Conservation (phyloP, 2,329 filamentous ascomycete genomes). For the Penicillium sp. region DNA sequence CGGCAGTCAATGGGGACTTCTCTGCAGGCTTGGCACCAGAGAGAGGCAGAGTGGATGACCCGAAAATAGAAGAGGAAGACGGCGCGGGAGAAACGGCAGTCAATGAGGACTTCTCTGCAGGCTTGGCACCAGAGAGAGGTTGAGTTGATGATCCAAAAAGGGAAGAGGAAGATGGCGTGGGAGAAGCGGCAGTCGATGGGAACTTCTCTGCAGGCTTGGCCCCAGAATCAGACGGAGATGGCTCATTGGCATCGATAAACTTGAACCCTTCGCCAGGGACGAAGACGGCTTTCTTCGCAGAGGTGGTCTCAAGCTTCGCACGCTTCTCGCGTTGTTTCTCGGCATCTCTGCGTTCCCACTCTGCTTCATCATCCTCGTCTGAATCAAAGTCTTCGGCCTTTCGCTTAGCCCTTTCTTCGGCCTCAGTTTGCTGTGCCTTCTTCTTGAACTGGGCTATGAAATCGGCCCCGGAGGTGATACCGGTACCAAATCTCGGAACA, state of each 20-base stretch:
- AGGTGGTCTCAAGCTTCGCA: constrained; percentile 37
- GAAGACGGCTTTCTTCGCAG: constrained; percentile 31
- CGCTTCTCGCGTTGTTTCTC: constrained; percentile 46
- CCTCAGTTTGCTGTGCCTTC: constrained; percentile 37
- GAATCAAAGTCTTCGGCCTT: constrained; percentile 50
- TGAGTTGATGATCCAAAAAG: constrained; percentile 29
- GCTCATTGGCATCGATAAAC: constrained; percentile 26
- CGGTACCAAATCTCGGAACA: constrained; percentile 32
- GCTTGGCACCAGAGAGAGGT: constrained; percentile 15
- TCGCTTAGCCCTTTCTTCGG: constrained; percentile 45
- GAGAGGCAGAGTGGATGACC: constrained; percentile 25
- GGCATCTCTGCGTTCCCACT: constrained; percentile 46
- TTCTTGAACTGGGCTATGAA: constrained; percentile 44
- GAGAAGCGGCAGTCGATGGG: constrained; percentile 2
- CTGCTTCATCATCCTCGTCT: constrained; percentile 48
- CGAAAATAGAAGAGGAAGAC: constrained; percentile 27
- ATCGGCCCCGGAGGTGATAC: constrained; percentile 24
- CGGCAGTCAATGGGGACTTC: constrained; percentile 1
- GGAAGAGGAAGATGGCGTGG: constrained; percentile 19
- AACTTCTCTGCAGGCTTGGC: constrained; percentile 3
- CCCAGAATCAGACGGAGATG: constrained; percentile 7
- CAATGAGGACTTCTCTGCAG: constrained; percentile 2
- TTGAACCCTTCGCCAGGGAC: constrained; percentile 32
- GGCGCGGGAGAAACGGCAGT: constrained; percentile 8
- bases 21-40: constrained; percentile 7